Percentiles rank a stretch among this genome's conserved stretches.
These are phyloP conservation scores for Cladobotryum protrusum DNA, from an alignment of 2,329 filamentous ascomycete species.

Conservation along the genomic window DNA sequence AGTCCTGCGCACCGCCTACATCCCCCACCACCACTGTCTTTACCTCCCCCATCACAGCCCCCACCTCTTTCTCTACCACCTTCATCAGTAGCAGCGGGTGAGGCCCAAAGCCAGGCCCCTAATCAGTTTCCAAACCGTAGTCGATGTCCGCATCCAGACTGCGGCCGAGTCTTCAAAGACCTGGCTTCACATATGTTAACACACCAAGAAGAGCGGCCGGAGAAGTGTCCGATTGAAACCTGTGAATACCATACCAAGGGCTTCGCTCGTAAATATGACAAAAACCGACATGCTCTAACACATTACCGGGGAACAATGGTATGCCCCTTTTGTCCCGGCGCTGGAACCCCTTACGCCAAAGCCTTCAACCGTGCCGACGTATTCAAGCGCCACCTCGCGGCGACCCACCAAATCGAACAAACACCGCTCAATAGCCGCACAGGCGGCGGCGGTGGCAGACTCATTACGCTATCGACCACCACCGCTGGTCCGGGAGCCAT, in stretches of 20 bases:
- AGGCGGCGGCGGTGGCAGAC: conserved; percentile 11
- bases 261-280: conserved; percentile 95
- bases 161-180: conserved; percentile 56
- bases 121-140: conserved; percentile 30
- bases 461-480: conserved; percentile 10
- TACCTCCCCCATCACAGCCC: neutral
- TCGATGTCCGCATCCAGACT: conserved; percentile 51
- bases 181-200: conserved; percentile 90
- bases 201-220: conserved; percentile 85
- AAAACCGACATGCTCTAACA: conserved; percentile 91
- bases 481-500: conserved; percentile 56
- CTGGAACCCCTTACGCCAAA: conserved; percentile 82
- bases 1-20: conserved; percentile 1
- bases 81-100: neutral
- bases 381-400: conserved; percentile 91
- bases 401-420: conserved; percentile 90
- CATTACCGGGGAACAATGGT: conserved; percentile 99
- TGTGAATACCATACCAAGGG: conserved; percentile 94
- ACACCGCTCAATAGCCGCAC: conserved; percentile 81
- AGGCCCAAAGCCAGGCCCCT: neutral
- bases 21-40: conserved; percentile 1
- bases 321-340: conserved; percentile 89
- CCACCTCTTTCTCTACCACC: neutral
- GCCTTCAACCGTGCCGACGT: conserved; percentile 95
- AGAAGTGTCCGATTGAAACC: conserved; percentile 89